Conservation (phyloP, 805 yeast species). For the Pichia paraexigua region DNA sequence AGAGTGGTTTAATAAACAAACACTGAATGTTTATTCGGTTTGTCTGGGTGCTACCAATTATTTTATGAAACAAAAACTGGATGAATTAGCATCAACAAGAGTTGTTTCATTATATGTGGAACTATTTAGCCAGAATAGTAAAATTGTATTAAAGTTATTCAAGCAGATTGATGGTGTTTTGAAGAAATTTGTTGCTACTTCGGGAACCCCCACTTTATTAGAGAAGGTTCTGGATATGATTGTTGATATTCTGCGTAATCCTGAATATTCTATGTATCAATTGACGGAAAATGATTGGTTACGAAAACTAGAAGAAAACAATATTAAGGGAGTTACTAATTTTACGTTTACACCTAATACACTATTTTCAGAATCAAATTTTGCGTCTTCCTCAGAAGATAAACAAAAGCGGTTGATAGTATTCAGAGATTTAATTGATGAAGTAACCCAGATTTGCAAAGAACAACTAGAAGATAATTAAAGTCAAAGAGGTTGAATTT, state of each 20-base stretch:
- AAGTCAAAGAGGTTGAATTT: background rate
- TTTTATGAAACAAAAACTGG: slow-evolving; percentile 18
- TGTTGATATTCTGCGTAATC: slow-evolving; percentile 22
- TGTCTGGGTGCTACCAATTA: slow-evolving; percentile 14
- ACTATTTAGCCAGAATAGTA: slow-evolving; percentile 9
- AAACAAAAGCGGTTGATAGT: background rate
- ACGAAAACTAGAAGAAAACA: background rate
- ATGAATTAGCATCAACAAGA: slow-evolving; percentile 19
- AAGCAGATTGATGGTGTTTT: slow-evolving; percentile 14
- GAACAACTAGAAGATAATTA: background rate
- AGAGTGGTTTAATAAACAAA: slow-evolving; percentile 6
- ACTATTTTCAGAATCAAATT: background rate
- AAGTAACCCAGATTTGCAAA: background rate
- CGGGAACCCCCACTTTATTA: slow-evolving; percentile 19
- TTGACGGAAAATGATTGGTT: background rate
- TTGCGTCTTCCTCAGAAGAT: background rate
- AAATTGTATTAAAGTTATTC: slow-evolving; percentile 16
- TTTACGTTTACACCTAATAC: background rate
- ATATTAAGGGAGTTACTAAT: slow-evolving; percentile 1
- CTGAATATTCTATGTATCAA: slow-evolving; percentile 24
- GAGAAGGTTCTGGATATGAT: slow-evolving; percentile 19
- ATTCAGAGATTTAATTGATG: background rate
- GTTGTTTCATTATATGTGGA: slow-evolving; percentile 17
- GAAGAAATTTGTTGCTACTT: slow-evolving; percentile 17
- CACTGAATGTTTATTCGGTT: slow-evolving; percentile 14